Base-by-base conservation (phyloP, 352 stramenopile species). In the Pythium coloratum region DNA sequence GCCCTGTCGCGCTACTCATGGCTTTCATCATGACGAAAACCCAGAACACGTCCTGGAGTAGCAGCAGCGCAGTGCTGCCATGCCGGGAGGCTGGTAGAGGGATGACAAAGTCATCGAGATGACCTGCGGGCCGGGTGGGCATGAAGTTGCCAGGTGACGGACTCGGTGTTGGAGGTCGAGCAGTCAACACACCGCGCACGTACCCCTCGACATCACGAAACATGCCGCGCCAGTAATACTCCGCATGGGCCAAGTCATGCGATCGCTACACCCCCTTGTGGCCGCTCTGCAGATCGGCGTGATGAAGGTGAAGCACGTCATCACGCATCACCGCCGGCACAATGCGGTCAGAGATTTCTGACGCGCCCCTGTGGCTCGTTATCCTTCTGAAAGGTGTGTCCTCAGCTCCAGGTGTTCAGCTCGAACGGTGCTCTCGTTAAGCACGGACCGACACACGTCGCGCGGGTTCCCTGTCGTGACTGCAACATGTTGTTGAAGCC, bases 1-100 rank as follows among this genome's bases (percentile, higher is more conserved):
- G 59, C 2, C 68, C 68, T 0, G 58, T 59, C 0, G 66, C 70
- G 0, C 16, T 5, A 0, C 1, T 2, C 69, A 78, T 73, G 0
- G 71, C 34, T 14, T 77, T 67, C 24, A 44, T 62, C 66, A 78
- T 77, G 0, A 72, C 61, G n/a, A 50, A 77, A 0, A 64, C 70
- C 0, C 53, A 63, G 50, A 76, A 70, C 51, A 58, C 56, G n/a
- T 73, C 56, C 42, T 75, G 63, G 6, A 77, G 73, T 1, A 75
- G 49, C 6, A 78, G 32, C 3, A 78, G n/a, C 3, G 54, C 44
- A 1, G 62, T 69, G 33, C 63, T 69, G 28, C 55, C 62, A 44
- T 59, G 62, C 0, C 44, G 33, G 5, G 62, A 59, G 12, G 26
- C 30, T 9, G 53, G 53, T n/a, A 62, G 18, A 2, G 38, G 46